Evolutionary conservation across 305 asterid genomes (phyloP), one percentile per base, ranked within the genome.

Genomic region (Withania somnifera): DNA sequence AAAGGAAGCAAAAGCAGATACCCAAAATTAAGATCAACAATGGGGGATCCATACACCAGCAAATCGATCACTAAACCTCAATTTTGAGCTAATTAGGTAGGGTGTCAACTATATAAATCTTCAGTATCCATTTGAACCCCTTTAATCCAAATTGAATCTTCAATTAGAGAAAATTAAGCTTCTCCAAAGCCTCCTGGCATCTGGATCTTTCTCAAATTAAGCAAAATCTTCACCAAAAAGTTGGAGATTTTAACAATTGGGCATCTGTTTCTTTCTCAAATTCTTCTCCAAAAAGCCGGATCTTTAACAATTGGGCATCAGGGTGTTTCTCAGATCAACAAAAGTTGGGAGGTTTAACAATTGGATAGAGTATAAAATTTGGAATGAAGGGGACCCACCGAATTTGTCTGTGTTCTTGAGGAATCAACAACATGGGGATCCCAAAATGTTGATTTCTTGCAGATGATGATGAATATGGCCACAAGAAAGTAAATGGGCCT

Each of bases 21-120:
- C 82, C 64, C 32, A 66, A 75, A 42, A 20, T 19, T 38, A 85
- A 13, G 7, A 58, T 82, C 79, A 76, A 67, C 78, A 84, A 60
- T 34, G 54, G 77, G 2, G 80, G 52, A 75, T 84, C 90, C 90
- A 87, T 87, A 11, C 32, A 73, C 32, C 61, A 6, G 47, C 58
- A 61, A 61, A 58, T 20, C 19, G 17, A 68, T 34, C 51, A 36
- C 15, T 40, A 68, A 38, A 38, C 34, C 34, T 68, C 54, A 38
- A 68, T 28, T 50, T 14, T 15, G 50, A 75, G 45, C 80, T 75
- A 50, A 50, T 75, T 50, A 7, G 6, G 42, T 50, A 7, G 6
- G 42, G 42, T 30, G 22, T 47, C 60, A 73, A 47, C 26, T 73
- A 73, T 45, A 28, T 28, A 28, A 75, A 75, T 75, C 28, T 50